Percentiles rank a stretch among this genome's conserved stretches.
phyloP scores from a whole-genome alignment of 495 filamentous ascomycete species.

The Xylaria venustula region DNA sequence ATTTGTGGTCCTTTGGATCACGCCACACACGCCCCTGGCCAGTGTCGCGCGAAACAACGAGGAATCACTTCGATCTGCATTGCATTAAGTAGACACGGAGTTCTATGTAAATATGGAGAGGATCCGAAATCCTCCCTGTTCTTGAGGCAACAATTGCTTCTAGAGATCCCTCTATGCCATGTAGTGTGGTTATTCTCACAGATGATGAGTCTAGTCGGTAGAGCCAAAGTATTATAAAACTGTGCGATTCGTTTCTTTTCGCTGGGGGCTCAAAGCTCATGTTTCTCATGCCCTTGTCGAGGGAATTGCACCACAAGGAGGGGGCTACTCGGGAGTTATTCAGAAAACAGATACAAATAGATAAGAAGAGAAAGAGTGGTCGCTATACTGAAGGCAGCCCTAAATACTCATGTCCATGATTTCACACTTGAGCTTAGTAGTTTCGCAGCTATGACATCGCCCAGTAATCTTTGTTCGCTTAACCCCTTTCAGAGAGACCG shows the following conservation, averaged over 20 bases:
- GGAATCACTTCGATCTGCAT: conserved; percentile 42
- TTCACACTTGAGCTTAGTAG: not conserved
- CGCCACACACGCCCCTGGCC: conserved; percentile 47
- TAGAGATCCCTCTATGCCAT: conserved; percentile 23
- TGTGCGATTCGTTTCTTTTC: conserved; percentile 52
- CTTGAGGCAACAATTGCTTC: conserved; percentile 30
- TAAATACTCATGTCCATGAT: conserved; percentile 24
- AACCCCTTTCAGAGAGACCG: conserved; percentile 3
- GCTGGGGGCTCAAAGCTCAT: conserved; percentile 52
- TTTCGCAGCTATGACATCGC: not conserved
- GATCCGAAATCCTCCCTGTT: conserved; percentile 53
- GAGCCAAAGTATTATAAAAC: conserved; percentile 31
- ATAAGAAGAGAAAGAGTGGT: conserved; percentile 47
- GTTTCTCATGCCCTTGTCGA: conserved; percentile 57
- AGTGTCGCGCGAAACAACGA: conserved; percentile 44
- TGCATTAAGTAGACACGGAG: conserved; percentile 35
- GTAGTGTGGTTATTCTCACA: conserved; percentile 54
- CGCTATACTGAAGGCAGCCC: conserved; percentile 57
- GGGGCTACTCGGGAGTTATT: conserved; percentile 56
- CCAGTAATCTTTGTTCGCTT: not conserved
- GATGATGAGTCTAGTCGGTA: conserved; percentile 51
- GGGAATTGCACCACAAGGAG: conserved; percentile 54
- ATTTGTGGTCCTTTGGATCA: conserved; percentile 60
- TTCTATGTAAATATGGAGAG: conserved; percentile 49
- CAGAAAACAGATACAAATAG: conserved; percentile 29